Percentiles rank a stretch among this genome's conserved stretches.
phyloP scores from a whole-genome alignment of 805 yeast genomes.

The Cephaloascus fragrans region DNA sequence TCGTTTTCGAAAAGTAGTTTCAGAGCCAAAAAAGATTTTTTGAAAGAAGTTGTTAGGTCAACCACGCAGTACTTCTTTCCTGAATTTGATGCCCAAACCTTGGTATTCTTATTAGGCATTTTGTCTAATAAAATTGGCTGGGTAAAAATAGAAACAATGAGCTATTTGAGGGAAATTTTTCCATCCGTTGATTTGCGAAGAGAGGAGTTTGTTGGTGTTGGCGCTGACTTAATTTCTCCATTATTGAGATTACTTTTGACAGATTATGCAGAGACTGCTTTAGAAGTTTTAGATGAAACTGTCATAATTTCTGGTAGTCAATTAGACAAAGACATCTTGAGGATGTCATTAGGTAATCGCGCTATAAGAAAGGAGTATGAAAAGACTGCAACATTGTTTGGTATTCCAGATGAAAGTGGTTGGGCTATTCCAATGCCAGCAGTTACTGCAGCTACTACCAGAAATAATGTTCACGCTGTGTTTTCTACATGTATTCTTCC shows the following conservation, averaged over 20 bases:
- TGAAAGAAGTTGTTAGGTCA: constrained; percentile 68
- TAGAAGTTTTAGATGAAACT: constrained; percentile 84
- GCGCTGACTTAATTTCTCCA: constrained; percentile 93
- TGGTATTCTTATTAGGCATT: constrained; percentile 70
- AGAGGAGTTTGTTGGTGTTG: constrained; percentile 78
- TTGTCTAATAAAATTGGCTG: constrained; percentile 68
- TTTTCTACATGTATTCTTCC: constrained; percentile 69
- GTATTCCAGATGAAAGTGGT: constrained; percentile 90
- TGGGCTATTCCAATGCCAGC: constrained; percentile 98
- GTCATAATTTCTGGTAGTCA: constrained; percentile 81
- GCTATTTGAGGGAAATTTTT: constrained; percentile 60
- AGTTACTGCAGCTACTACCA: constrained; percentile 75
- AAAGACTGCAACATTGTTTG: constrained; percentile 81
- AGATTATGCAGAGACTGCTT: constrained; percentile 79
- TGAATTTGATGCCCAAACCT: constrained; percentile 58
- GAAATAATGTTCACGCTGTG: constrained; percentile 93
- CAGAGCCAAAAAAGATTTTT: constrained; percentile 83
- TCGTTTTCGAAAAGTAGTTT: constrained; percentile 74
- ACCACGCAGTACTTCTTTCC: constrained; percentile 67
- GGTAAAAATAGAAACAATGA: constrained; percentile 77
- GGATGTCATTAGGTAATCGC: constrained; percentile 84
- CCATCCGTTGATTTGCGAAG: constrained; percentile 69
- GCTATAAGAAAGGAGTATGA: constrained; percentile 74
- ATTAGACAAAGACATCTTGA: constrained; percentile 80
- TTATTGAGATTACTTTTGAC: constrained; percentile 69